Evolutionary conservation across 768 basidiomycete genomes (phyloP), one percentile per base, ranked within the genome.

Genomic region (Ramaria rubella): DNA sequence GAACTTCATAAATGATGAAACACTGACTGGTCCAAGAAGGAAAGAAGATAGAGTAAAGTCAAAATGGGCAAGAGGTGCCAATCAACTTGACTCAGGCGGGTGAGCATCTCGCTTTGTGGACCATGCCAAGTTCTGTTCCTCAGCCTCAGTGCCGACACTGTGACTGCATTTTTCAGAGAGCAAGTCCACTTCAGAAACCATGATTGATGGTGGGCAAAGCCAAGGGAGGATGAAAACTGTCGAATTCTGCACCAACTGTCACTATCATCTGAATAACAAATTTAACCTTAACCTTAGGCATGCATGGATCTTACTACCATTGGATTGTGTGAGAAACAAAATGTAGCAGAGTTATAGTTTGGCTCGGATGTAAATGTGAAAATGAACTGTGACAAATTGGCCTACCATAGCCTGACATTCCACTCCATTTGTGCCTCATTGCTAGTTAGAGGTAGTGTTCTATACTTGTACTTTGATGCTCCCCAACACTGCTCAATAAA

Each of bases 1-100:
- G 14, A 33, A 14, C 29, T 34, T 31, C 3, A 49, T 51, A 30
- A 33, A 12, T 52, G 15, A 11, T 7, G 24, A 40, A 42, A 49
- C 5, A 38, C 66, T 31, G 52, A 73, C 73, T 72, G 62, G 55
- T 75, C 74, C 57, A 76, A 63, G 58, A 77, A 77, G 33, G 70
- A 71, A 27, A 77, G 63, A 24, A 76, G 63, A 60, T 70, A 75
- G 29, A 76, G 62, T 21, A 72, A 52, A 3, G 73, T 74, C 34
- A 77, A 61, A 46, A 77, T 65, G 1, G 75, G 75, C 21, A 76
- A 63, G 14, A 76, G 62, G 29, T 42, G 14, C 52, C 33, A 54
- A 26, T 54, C 52, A 23, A 54, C 38, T 31, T 54, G 42, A 26
- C n/a, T n/a, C n/a, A n/a, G n/a, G n/a, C 38, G 33, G 38, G 36